Percentiles rank a stretch among this genome's conserved stretches.
phyloP scores from a whole-genome alignment of 257 asterid species.

The Gentiana straminea region DNA sequence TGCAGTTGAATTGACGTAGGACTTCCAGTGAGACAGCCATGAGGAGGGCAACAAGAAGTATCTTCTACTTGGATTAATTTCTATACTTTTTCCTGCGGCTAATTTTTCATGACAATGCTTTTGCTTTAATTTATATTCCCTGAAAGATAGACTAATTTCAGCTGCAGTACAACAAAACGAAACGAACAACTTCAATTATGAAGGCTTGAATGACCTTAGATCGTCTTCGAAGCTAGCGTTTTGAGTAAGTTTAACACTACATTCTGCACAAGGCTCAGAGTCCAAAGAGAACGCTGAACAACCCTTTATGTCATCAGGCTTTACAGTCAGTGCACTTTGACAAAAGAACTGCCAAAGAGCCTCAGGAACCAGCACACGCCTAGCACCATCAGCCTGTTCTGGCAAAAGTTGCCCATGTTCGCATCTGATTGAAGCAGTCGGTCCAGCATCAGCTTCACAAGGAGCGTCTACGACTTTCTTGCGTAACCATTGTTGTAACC shows the following conservation, averaged over 20 bases:
- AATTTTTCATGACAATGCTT: constrained; percentile 75
- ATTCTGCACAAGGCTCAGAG: constrained; percentile 64
- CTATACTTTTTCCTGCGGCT: constrained; percentile 46
- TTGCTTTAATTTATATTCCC: constrained; percentile 83
- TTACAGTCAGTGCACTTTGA: constrained; percentile 63
- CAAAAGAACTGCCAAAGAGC: constrained; percentile 67
- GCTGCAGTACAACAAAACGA: constrained; percentile 22
- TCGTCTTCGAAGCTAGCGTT: constrained; percentile 78
- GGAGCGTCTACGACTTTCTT: constrained; percentile 74
- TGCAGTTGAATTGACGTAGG: constrained; percentile 56
- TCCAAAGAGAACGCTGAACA: constrained; percentile 54
- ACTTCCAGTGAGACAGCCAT: constrained; percentile 85
- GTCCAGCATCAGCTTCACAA: constrained; percentile 91
- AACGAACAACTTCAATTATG: constrained; percentile 11
- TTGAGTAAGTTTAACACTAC: constrained; percentile 62
- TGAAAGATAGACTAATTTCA: constrained; percentile 30
- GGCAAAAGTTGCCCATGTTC: constrained; percentile 90
- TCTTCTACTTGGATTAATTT: constrained; percentile 41
- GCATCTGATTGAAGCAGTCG: constrained; percentile 87
- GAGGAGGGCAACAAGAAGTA: constrained; percentile 73
- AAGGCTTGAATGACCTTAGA: constrained; percentile 48
- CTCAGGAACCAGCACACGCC: constrained; percentile 71
- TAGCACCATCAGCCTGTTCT: constrained; percentile 83
- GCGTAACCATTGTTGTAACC: constrained; percentile 96
- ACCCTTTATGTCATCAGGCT: constrained; percentile 63